Percentiles rank a stretch among this genome's conserved stretches.
Evolutionary conservation across 1,284 basidiomycete genomes (phyloP).

Genomic region (Tilletiopsis washingtonensis): DNA sequence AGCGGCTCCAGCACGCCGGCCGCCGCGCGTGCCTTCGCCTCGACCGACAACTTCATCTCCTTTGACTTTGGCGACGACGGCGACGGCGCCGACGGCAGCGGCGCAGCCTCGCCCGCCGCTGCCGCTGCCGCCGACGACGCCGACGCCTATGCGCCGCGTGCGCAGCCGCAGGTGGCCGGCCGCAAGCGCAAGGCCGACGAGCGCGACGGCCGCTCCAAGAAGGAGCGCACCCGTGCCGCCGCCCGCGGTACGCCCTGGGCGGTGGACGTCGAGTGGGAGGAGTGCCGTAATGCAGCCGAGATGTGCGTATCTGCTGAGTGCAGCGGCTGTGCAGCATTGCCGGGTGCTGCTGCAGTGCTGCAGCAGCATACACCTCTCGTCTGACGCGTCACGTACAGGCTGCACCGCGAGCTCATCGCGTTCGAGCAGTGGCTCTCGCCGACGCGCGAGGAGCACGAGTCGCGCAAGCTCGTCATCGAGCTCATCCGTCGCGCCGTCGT

Average conservation of each 20-base stretch:
- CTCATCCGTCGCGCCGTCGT: conserved; percentile 64
- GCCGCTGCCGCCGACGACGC: too few species aligned
- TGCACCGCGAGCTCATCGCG: conserved; percentile 51
- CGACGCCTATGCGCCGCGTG: not conserved
- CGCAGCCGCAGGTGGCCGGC: conserved; percentile 1
- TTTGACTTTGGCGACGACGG: conserved; percentile 28
- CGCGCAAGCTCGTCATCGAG: conserved; percentile 67
- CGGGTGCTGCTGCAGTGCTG: not conserved
- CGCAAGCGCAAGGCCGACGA: conserved; percentile 31
- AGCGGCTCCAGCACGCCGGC: too few species aligned
- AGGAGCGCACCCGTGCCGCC: conserved; percentile 57
- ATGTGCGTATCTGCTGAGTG: conserved; percentile 12
- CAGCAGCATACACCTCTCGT: not conserved
- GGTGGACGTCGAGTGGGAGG: conserved; percentile 66
- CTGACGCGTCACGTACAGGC: conserved; percentile 4
- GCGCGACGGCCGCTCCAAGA: conserved; percentile 53
- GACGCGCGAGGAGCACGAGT: conserved; percentile 71
- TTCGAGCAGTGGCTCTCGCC: conserved; percentile 84
- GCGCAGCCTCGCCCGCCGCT: not conserved
- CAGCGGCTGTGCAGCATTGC: not conserved
- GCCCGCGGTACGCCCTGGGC: conserved; percentile 71
- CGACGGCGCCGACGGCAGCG: not conserved
- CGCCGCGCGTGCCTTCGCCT: not conserved
- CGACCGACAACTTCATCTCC: conserved; percentile 27
- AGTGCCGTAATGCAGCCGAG: conserved; percentile 63